These are phyloP conservation scores for Rehmannia glutinosa DNA, from an alignment of 257 asterid species.

Conservation along the genomic window DNA sequence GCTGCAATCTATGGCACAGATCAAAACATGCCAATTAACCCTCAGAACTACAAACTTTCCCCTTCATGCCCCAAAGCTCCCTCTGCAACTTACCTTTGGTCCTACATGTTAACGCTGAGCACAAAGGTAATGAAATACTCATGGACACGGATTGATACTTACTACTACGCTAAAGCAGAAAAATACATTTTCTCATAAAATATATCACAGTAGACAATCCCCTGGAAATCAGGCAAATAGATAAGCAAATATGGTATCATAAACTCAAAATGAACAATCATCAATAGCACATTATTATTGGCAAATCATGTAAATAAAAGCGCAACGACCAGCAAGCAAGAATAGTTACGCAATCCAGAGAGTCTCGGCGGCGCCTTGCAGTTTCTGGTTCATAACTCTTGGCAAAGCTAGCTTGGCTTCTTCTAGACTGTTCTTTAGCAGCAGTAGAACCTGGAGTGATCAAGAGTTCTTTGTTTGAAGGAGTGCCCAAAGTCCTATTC, in stretches of 20 bases:
- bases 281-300: not conserved
- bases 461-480: conserved; percentile 35
- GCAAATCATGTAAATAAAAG: not conserved
- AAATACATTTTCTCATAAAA: not conserved
- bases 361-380: conserved; percentile 74
- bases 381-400: conserved; percentile 73
- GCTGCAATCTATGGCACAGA: not conserved
- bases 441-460: conserved; percentile 33
- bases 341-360: conserved; percentile 67
- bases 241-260: not conserved
- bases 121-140: not conserved
- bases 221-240: not conserved
- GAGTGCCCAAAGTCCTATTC: conserved; percentile 39
- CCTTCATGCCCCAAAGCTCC: not conserved
- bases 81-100: not conserved
- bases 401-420: conserved; percentile 39
- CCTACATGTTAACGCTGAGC: not conserved
- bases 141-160: conserved; percentile 4
- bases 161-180: not conserved
- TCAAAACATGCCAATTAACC: conserved; percentile 10
- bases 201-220: not conserved
- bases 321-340: conserved; percentile 13
- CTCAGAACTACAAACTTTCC: not conserved
- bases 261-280: conserved; percentile 12
- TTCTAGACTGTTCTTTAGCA: conserved; percentile 40